phyloP scores from a whole-genome alignment of 2,329 filamentous ascomycete species.

The Neospermospora avenae region DNA sequence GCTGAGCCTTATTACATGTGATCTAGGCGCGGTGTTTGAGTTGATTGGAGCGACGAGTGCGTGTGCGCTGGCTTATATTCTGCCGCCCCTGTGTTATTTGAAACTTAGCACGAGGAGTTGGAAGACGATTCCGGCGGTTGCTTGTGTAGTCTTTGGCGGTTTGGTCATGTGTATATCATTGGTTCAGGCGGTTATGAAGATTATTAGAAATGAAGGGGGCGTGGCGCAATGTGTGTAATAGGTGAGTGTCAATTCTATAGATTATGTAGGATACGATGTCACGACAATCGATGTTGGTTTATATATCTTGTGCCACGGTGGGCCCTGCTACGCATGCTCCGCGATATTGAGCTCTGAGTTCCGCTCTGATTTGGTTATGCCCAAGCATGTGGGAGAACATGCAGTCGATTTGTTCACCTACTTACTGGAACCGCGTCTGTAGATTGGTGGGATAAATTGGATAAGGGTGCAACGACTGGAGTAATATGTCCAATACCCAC shows the following conservation, averaged over 20 bases:
- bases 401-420: too few relatives aligned
- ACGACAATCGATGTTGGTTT: not conserved
- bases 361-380: too few relatives aligned
- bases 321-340: not conserved
- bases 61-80: conserved; percentile 88
- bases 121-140: conserved; percentile 69
- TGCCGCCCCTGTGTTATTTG: conserved; percentile 93
- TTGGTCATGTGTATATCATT: conserved; percentile 78
- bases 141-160: conserved; percentile 73
- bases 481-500: too few relatives aligned
- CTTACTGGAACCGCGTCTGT: too few relatives aligned
- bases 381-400: too few relatives aligned
- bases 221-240: conserved; percentile 24
- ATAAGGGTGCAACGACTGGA: too few relatives aligned
- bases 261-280: conserved; percentile 17
- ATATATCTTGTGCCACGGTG: not conserved
- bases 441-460: too few relatives aligned
- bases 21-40: conserved; percentile 92
- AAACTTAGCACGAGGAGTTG: conserved; percentile 78
- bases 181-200: conserved; percentile 68
- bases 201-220: conserved; percentile 40
- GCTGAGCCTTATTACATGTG: conserved; percentile 82
- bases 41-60: conserved; percentile 93
- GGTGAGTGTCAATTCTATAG: conserved; percentile 11
- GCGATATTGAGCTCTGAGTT: too few relatives aligned